These are phyloP conservation scores for Boletus huronensis DNA, from an alignment of 768 basidiomycete species.

Conservation along the genomic window DNA sequence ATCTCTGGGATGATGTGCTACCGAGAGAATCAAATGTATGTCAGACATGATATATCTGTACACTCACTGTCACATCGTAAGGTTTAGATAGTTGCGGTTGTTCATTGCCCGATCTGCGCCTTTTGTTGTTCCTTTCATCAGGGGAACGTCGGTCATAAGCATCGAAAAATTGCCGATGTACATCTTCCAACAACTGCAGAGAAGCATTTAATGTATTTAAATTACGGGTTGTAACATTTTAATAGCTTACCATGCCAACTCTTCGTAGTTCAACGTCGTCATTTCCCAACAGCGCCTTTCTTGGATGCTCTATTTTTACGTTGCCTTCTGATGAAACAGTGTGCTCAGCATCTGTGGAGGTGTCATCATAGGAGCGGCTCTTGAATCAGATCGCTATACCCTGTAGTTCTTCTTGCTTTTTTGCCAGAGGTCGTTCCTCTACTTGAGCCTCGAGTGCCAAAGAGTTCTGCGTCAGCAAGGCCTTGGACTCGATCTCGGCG, in stretches of 20 bases:
- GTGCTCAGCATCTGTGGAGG: conserved; percentile 10
- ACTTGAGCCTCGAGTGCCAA: conserved; percentile 80
- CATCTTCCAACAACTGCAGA: conserved; percentile 69
- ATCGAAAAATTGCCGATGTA: conserved; percentile 74
- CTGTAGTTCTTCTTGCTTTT: conserved; percentile 77
- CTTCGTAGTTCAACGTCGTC: conserved; percentile 81
- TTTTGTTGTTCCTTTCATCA: conserved; percentile 29
- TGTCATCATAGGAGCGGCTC: background rate
- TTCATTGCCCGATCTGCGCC: conserved; percentile 23
- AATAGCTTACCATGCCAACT: conserved; percentile 61
- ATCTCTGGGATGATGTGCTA: conserved; percentile 85
- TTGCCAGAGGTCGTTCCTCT: conserved; percentile 82
- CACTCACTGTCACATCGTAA: conserved; percentile 79
- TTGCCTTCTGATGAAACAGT: conserved; percentile 21
- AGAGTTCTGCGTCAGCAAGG: conserved; percentile 65
- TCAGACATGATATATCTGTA: background rate
- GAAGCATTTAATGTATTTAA: background rate
- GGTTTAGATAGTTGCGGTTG: conserved; percentile 32
- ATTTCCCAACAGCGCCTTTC: conserved; percentile 81
- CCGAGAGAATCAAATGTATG: background rate
- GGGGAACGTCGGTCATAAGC: conserved; percentile 50
- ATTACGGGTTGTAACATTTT: background rate
- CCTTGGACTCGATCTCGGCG: conserved; percentile 46
- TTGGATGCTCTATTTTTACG: conserved; percentile 42
- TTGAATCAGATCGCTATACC: conserved; percentile 35